These are phyloP conservation scores for Allium sativum DNA, from an alignment of 106 monocot genomes.

Conservation along the genomic window DNA sequence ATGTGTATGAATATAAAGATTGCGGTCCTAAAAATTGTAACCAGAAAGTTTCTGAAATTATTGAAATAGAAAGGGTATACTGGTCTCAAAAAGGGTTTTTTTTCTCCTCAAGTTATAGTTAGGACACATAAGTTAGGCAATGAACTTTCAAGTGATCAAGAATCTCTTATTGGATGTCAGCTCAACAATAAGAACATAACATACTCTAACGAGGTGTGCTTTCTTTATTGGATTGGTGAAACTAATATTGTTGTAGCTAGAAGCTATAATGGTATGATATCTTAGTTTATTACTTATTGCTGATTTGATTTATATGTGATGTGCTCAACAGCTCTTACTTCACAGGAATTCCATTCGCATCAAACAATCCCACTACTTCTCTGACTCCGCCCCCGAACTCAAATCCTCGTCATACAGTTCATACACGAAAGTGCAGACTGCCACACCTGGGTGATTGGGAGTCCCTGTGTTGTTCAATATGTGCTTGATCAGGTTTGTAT, in stretches of 20 bases:
- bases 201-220: conserved; percentile 11
- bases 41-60: conserved; percentile 56
- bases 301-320: too few relatives aligned
- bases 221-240: conserved; percentile 59
- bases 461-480: conserved; percentile 80
- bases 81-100: conserved; percentile 45
- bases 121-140: conserved; percentile 10
- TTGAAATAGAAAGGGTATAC: conserved; percentile 83
- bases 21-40: conserved; percentile 74
- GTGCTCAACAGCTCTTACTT: too few relatives aligned
- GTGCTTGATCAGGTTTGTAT: conserved; percentile 82
- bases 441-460: conserved; percentile 78
- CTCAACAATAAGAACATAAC: background rate
- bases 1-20: conserved; percentile 58
- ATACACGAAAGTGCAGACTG: conserved; percentile 74
- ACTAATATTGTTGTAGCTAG: conserved; percentile 63
- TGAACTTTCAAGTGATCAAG: background rate
- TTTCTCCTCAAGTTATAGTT: conserved; percentile 44
- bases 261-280: conserved; percentile 31
- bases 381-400: conserved; percentile 64
- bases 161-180: conserved; percentile 5
- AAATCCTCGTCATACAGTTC: conserved; percentile 91
- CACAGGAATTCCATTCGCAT: conserved; percentile 42
- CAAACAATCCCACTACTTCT: conserved; percentile 84
- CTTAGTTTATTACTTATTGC: background rate